Evolutionary conservation across 2,329 filamentous ascomycete species (phyloP), one percentile per base, ranked within the genome.

Genomic region (Aaosphaeria arxii): DNA sequence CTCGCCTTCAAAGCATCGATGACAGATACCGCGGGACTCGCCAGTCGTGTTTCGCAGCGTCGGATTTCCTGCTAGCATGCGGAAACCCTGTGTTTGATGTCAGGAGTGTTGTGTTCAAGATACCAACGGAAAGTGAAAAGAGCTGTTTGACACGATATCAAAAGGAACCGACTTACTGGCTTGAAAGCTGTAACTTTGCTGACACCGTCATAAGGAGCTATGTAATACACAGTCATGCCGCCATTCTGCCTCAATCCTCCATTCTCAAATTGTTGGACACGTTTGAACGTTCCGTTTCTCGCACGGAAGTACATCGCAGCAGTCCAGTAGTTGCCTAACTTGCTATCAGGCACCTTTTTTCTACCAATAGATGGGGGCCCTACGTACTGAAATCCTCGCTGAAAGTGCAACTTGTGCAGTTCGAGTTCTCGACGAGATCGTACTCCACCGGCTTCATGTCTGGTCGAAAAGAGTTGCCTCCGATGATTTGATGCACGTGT

Each of bases 1-100:
- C 42, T 67, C 69, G 11, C 71, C 70, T 5, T 52, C 48, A 45
- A 71, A 72, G 63, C 73, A 74, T 60, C 72, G 74, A 17, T 72
- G 69, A 64, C 71, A 73, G 36, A 73, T 71, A 50, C 73, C 56
- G 11, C 54, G 54, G 29, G 52, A 54, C 29, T 55, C 54, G 4
- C 56, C 51, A 6, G 45, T 53, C 5, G 53, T 57, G 30, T 48
- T 55, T 24, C 55, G 55, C 11, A 57, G 51, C 44, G 50, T 57
- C 1, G 59, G 54, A 30, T 64, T 58, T 13, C 61, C 61, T 2
- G 60, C 60, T 4, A 64, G 54, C 61, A 64, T 64, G 35, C 61
- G 58, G 48, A 64, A 64, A 2, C 60, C 61, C 46, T 61, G 44
- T 11, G 39, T 36, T 9, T 41, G 17, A 41, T 11, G 17, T 41